A percentile compares a stretch with the other conserved stretches of the same genome.
Evolutionary conservation across 257 asterid genomes (phyloP).

Genomic region (Solanum piurae): DNA sequence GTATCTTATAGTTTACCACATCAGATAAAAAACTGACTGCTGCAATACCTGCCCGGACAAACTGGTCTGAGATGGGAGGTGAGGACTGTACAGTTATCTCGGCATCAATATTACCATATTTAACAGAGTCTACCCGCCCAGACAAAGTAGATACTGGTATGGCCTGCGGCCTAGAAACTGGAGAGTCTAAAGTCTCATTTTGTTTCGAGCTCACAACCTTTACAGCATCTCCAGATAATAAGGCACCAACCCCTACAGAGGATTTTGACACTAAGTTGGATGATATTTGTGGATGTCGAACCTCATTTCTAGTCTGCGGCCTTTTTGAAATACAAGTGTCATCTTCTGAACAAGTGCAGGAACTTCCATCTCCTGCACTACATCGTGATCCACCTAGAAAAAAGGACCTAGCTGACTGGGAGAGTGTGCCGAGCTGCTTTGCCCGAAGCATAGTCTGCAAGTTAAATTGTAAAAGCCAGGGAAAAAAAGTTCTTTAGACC

Average conservation of each 20-base stretch:
- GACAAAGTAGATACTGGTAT: conserved; percentile 14
- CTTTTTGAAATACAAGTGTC: conserved; percentile 54
- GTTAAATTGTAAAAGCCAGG: background rate
- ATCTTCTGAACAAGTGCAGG: conserved; percentile 77
- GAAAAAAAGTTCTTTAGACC: background rate
- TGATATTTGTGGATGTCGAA: conserved; percentile 27
- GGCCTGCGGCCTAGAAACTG: conserved; percentile 22
- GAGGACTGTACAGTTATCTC: conserved; percentile 26
- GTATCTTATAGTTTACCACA: conserved; percentile 66
- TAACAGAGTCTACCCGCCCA: conserved; percentile 23
- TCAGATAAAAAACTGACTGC: conserved; percentile 77
- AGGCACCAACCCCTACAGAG: conserved; percentile 35
- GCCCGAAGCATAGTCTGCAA: conserved; percentile 78
- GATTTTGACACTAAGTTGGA: conserved; percentile 33
- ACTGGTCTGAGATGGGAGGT: conserved; percentile 56
- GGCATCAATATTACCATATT: conserved; percentile 26
- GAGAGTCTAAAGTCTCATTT: conserved; percentile 9
- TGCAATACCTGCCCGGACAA: conserved; percentile 82
- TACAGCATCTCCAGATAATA: conserved; percentile 31
- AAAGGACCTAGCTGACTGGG: conserved; percentile 80
- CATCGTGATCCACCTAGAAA: conserved; percentile 71
- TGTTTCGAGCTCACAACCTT: conserved; percentile 29
- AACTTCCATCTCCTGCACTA: conserved; percentile 63
- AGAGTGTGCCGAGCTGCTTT: conserved; percentile 73
- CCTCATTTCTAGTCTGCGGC: conserved; percentile 32